These are phyloP conservation scores for Pythium insidiosum DNA, from an alignment of 352 stramenopile species.

Conservation along the genomic window DNA sequence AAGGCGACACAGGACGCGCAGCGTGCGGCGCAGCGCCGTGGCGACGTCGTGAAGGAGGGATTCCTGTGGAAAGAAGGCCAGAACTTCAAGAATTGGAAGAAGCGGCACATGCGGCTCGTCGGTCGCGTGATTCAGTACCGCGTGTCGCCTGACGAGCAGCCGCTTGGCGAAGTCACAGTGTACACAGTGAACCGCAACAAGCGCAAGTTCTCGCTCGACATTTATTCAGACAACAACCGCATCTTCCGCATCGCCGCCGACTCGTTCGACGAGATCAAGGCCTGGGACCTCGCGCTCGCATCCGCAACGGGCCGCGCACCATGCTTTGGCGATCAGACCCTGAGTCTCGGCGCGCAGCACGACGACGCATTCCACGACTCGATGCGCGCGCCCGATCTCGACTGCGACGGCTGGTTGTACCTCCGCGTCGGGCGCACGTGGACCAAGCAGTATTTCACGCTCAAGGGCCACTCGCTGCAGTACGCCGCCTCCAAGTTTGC, in stretches of 20 bases:
- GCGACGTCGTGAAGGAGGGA: conserved; percentile 42
- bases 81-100: conserved; percentile 87
- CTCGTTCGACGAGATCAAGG: conserved; percentile 63
- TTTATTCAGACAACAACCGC: conserved; percentile 79
- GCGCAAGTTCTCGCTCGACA: conserved; percentile 60
- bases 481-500: conserved; percentile 59
- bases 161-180: conserved; percentile 52
- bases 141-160: conserved; percentile 36
- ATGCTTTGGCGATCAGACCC: conserved; percentile 67
- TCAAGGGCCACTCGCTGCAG: conserved; percentile 47
- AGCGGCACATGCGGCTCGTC: conserved; percentile 66
- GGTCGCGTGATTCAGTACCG: conserved; percentile 62
- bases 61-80: conserved; percentile 80
- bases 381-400: conserved; percentile 30
- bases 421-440: conserved; percentile 51
- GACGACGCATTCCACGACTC: conserved; percentile 41
- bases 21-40: conserved; percentile 1
- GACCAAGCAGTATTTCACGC: conserved; percentile 70
- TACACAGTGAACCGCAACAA: conserved; percentile 69
- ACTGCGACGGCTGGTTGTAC: conserved; percentile 73
- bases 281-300: conserved; percentile 56
- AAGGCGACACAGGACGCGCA: conserved; percentile 1
- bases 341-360: conserved; percentile 41
- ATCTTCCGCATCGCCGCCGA: conserved; percentile 62
- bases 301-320: conserved; percentile 35